Conservation (phyloP, 306 rosid species). For the Cucurbita pepo region DNA sequence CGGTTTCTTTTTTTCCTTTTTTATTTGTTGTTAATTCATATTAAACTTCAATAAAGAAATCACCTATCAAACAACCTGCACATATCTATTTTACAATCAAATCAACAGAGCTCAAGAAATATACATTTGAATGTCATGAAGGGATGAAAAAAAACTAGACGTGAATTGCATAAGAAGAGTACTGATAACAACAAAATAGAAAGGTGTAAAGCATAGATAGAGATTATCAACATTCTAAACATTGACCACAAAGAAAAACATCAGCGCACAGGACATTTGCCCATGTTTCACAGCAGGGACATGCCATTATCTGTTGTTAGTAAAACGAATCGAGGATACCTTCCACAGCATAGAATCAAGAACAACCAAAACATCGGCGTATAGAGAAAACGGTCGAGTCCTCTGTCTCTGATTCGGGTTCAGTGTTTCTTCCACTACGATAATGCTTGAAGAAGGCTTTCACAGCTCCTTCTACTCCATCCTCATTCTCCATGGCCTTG, state of each 20-base stretch:
- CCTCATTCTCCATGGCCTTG: conserved; percentile 85
- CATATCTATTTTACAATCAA: background rate
- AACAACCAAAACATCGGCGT: conserved; percentile 67
- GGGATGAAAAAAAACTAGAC: background rate
- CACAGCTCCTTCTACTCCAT: conserved; percentile 94
- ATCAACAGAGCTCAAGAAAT: background rate
- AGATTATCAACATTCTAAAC: background rate
- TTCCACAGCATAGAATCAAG: conserved; percentile 16
- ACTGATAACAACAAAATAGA: background rate
- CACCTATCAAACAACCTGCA: conserved; percentile 4
- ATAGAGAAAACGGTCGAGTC: conserved; percentile 41
- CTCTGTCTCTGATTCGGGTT: conserved; percentile 29
- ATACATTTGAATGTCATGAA: background rate
- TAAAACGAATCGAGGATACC: background rate
- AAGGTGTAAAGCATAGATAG: background rate
- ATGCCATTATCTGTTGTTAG: background rate
- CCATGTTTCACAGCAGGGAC: background rate
- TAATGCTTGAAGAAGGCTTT: conserved; percentile 92
- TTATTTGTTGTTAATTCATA: too few relatives aligned
- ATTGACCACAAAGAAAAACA: background rate
- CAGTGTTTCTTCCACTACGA: conserved; percentile 28
- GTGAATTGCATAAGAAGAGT: background rate
- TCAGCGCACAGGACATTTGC: background rate
- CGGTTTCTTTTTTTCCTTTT: too few relatives aligned
- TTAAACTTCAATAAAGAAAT: background rate